Conservation (phyloP, 352 stramenopile genomes). For the Phytophthora pistaciae region DNA sequence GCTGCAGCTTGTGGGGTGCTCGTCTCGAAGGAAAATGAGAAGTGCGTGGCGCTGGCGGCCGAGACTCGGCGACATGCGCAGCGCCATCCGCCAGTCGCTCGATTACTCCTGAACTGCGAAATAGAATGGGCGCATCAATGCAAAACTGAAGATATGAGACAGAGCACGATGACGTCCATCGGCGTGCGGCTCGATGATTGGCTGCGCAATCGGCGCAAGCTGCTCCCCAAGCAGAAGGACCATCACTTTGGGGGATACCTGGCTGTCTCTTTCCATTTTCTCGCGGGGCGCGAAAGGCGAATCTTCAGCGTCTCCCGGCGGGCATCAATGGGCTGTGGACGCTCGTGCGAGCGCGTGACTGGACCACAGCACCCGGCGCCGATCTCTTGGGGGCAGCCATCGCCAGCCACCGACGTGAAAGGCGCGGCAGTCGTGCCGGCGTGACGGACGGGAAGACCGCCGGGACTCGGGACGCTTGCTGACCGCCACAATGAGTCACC, state of each 20-base stretch:
- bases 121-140: constrained; percentile 1
- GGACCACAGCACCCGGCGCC: constrained; percentile 1
- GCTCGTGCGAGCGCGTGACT: constrained; percentile 6
- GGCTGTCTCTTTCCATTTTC: constrained; percentile 12
- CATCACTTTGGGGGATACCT: not conserved
- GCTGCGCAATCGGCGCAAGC: not conserved
- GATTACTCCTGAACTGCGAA: not conserved
- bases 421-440: not conserved
- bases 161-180: constrained; percentile 11
- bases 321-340: constrained; percentile 29
- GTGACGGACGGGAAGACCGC: not conserved
- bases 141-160: constrained; percentile 43
- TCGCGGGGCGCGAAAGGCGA: constrained; percentile 4
- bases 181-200: constrained; percentile 11
- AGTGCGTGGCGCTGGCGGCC: constrained; percentile 11
- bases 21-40: constrained; percentile 23
- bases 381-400: not conserved
- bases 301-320: constrained; percentile 1
- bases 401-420: not conserved
- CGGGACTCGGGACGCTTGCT: not conserved
- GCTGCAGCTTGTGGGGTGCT: not conserved
- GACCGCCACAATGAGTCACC: no score
- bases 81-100: not conserved
- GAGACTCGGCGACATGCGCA: not conserved
- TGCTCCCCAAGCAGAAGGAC: constrained; percentile 11